Conservation (phyloP, 495 filamentous ascomycete genomes). For the Aspergillus conjunctus region DNA sequence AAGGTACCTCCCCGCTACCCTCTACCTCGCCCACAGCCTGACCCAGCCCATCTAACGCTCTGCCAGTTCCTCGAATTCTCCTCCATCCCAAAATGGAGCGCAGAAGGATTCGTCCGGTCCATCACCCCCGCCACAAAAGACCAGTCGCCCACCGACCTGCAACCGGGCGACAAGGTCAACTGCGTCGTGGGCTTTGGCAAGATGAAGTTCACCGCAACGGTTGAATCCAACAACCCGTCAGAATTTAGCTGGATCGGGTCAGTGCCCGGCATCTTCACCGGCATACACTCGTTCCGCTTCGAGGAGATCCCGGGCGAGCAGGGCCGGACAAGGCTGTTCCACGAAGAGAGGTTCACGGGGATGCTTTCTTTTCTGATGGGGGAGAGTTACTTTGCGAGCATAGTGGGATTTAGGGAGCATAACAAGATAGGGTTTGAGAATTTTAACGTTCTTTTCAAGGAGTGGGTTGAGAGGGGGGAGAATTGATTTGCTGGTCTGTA, state of each 20-base stretch:
- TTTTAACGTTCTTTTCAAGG: slow-evolving; percentile 12
- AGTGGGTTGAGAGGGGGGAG: slow-evolving; percentile 9
- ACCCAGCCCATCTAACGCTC: neutral
- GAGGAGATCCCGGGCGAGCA: neutral
- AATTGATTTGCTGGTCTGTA: too few species aligned
- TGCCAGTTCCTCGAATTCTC: slow-evolving; percentile 20
- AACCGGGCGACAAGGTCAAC: slow-evolving; percentile 8
- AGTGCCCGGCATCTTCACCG: slow-evolving; percentile 2
- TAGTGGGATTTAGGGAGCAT: neutral
- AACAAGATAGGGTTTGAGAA: slow-evolving; percentile 1
- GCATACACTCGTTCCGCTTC: slow-evolving; percentile 10
- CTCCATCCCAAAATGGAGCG: slow-evolving; percentile 11
- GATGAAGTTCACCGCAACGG: slow-evolving; percentile 2
- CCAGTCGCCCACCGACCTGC: neutral
- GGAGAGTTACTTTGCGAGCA: neutral
- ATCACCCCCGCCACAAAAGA: neutral
- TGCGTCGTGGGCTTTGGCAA: slow-evolving; percentile 13
- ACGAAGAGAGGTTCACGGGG: slow-evolving; percentile 14
- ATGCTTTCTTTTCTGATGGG: slow-evolving; percentile 12
- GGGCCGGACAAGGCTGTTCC: slow-evolving; percentile 1
- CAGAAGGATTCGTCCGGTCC: slow-evolving; percentile 9
- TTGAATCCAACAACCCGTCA: neutral
- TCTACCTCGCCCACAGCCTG: neutral
- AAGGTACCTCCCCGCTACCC: slow-evolving; percentile 6
- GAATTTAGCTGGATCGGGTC: slow-evolving; percentile 6